Evolutionary conservation across 2,329 filamentous ascomycete species (phyloP), one percentile per base, ranked within the genome.

Genomic region (Mycosphaerella sp.): DNA sequence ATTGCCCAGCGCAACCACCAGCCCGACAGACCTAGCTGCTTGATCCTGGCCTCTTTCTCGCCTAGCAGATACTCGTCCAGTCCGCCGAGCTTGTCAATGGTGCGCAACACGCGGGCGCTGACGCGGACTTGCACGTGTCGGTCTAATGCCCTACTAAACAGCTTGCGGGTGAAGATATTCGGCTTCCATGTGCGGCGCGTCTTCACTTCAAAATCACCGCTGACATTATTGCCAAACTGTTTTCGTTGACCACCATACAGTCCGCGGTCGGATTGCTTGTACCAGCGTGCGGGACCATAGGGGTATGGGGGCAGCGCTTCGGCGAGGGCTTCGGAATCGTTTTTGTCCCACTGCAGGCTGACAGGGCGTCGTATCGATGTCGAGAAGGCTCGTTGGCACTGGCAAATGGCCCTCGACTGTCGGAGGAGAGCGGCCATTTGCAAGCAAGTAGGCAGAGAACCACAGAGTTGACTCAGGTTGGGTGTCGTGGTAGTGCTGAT

Each of bases 31-130:
- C 93, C 93, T 54, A 98, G 77, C 72, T 95, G 89, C 75, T 85
- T 87, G 67, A 97, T 79, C 59, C 93, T 81, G 40, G 78, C 80
- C 12, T 85, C 76, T 73, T 89, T 93, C 69, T 83, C 80, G 62
- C 89, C 90, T 41, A 95, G 77, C 44, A 98, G 77, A 74, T 98
- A 98, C 66, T 90, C 84, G 71, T 98, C 93, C 60, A 98, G 78
- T 6, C 93, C 90, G 56, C 92, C 92, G 58, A 86, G 83, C 69
- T 90, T 92, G 68, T 89, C 84, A 67, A 97, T 87, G 36, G 71
- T 76, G 58, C 74, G 68, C 55, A 78, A 76, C 26, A 89, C 86
- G 53, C 81, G 79, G 40, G 86, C 78, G 6, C 84, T 88, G 54
- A 92, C 76, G 57, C 84, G 79, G 39, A 87, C 78, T 69, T 83